Base-by-base conservation (phyloP, 768 basidiomycete species). In the Exsudoporus frostii region DNA sequence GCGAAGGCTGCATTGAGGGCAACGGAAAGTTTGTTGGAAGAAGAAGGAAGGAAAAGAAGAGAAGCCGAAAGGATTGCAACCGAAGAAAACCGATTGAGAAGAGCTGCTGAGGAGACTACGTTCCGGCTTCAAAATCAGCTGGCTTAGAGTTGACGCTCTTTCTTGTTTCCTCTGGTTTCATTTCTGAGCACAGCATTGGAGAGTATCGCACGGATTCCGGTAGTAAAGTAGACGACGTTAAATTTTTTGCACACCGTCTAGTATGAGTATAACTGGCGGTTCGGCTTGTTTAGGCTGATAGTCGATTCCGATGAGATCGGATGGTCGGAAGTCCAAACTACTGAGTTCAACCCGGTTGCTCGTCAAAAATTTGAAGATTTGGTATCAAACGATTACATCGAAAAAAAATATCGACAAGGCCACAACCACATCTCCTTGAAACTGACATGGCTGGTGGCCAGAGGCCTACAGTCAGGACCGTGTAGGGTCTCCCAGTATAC, bases 21-120 rank as follows among this genome's bases (percentile, higher is more conserved):
- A 27, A 70, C 79, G 20, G 85, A 90, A 64, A 73, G 73, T 36
- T 72, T 81, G 68, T 60, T 88, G 54, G 82, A 87, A 60, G 79
- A 82, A 34, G 88, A 89, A 65, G 70, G 71, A 17, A 72, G 73
- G 53, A 78, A 79, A 53, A 74, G 86, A 45, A 75, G 77, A 56
- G 83, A 85, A 49, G 80, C 81, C 5, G 86, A 86, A 67, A 72
- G 71, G 69, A 64, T 71, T 52, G 72, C 76, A 40, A 74, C 78
- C 48, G 76, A 84, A 56, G 81, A 80, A 64, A 70, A 65, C 29
- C 71, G 71, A 59, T 56, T 76, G 60, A 71, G 83, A 59, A 68
- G 72, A 27, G 64, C 65, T 41, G 78, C 79, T 10, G 87, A 90
- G 53, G 82, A 82, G 40, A 71, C 71, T 29, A 65, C 79, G 48